Evolutionary conservation across 176 grass and related monocot genomes (phyloP).

Genomic region (Triticum urartu): DNA sequence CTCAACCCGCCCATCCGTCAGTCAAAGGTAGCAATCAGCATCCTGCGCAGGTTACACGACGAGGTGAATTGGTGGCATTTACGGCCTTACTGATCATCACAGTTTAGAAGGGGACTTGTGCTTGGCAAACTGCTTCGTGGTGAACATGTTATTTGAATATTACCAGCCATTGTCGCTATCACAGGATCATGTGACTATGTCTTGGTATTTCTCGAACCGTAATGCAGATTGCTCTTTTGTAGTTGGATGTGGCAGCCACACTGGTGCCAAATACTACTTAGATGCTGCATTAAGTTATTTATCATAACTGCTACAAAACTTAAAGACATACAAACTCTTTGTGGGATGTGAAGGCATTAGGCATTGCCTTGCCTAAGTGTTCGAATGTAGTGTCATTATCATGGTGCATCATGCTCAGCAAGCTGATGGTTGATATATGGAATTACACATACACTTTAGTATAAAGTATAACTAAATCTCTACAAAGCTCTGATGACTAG

Average conservation of each 20-base stretch:
- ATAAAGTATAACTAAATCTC: conserved; percentile 1
- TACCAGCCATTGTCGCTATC: not conserved
- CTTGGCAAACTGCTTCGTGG: not conserved
- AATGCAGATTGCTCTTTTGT: not conserved
- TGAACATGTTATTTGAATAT: not conserved
- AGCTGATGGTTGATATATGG: not conserved
- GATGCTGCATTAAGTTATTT: not conserved
- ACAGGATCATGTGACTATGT: not conserved
- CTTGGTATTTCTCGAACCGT: not conserved
- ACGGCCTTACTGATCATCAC: not conserved
- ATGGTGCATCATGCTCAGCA: not conserved
- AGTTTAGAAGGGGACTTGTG: not conserved
- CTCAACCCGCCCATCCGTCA: conserved; percentile 65
- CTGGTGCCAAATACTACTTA: not conserved
- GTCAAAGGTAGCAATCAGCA: conserved; percentile 39
- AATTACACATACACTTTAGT: not conserved
- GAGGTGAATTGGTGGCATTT: not conserved
- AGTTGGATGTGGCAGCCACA: not conserved
- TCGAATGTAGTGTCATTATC: not conserved
- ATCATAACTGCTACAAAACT: not conserved
- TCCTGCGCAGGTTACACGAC: not conserved
- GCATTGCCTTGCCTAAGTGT: conserved; percentile 3
- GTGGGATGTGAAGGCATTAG: not conserved
- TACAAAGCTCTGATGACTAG: not conserved
- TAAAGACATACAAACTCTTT: not conserved